Evolutionary conservation across 176 grass and related monocot species (phyloP), one percentile per base, ranked within the genome.

Genomic region (Avena eriantha): DNA sequence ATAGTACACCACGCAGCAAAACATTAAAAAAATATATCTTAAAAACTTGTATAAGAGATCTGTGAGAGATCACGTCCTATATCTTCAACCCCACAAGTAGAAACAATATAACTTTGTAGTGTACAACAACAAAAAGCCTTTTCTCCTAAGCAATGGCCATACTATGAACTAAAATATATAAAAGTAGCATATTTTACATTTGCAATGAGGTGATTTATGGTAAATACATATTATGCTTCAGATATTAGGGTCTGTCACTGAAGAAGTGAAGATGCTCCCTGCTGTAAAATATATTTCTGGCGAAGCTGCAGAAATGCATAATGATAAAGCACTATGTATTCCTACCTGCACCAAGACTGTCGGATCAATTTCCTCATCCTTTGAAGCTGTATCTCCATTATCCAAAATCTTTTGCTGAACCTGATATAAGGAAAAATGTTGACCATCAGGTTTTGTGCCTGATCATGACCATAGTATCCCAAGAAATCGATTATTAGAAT

Each of bases 291-390:
- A 64, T 8, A 80, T 64, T 86, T 56, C 26, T 51, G 43, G 29
- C 7, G 33, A 68, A 77, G 16, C n/a, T 34, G 51, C 54, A n/a
- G 4, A 82, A 29, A 78, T 51, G 46, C 23, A 75, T 75, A 51
- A 16, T 73, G n/a, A 69, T 51, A 63, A 43, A 63, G 63, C 35
- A 83, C 16, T 74, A 55, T 31, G 24, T 73, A 85, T 58, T 75
- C 77, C 77, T 89, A 98, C 96, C 90, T 96, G 90, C 68, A 98
- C 92, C 82, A 94, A 96, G 57, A 94, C 77, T 29, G 92, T 98
- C 17, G 92, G 90, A 84, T 88, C 80, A 39, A 94, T 92, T 78
- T 90, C 84, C 73, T 98, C 92, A 46, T 91, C 96, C 34, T 92
- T 56, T 69, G 75, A 60, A 84, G 23, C 82, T 43, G 36, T 74